A percentile compares a stretch with the other conserved stretches of the same genome.
Evolutionary conservation across 768 basidiomycete species (phyloP).

Genomic region (Boletus sp.): DNA sequence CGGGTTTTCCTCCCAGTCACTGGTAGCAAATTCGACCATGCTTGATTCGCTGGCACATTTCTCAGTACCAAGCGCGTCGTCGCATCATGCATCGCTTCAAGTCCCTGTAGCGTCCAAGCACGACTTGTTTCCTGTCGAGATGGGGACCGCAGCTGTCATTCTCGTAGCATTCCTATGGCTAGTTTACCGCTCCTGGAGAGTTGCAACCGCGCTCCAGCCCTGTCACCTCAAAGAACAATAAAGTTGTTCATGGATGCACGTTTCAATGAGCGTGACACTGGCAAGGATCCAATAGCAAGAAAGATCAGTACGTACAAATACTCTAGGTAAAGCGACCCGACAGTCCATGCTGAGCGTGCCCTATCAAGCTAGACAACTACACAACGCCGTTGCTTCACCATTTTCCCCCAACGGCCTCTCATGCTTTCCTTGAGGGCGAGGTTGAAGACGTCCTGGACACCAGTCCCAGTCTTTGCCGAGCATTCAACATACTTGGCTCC

Average conservation of each 20-base stretch:
- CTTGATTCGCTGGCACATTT: slow-evolving; percentile 20
- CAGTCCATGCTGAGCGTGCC: slow-evolving; percentile 12
- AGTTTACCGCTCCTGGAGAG: slow-evolving; percentile 24
- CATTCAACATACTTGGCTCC: slow-evolving; percentile 94
- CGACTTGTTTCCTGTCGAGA: slow-evolving; percentile 35
- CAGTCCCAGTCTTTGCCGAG: slow-evolving; percentile 86
- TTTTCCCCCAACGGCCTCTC: slow-evolving; percentile 75
- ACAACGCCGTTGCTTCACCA: slow-evolving; percentile 68
- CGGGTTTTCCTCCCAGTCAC: slow-evolving; percentile 16
- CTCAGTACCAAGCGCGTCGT: slow-evolving; percentile 7
- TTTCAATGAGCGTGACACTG: neutral
- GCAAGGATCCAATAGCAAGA: slow-evolving; percentile 22
- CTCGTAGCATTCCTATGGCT: slow-evolving; percentile 36
- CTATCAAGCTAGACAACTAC: slow-evolving; percentile 45
- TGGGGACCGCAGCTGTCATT: slow-evolving; percentile 34
- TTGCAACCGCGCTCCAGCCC: slow-evolving; percentile 20
- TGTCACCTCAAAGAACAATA: slow-evolving; percentile 27
- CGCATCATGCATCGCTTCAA: slow-evolving; percentile 9
- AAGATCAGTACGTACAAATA: slow-evolving; percentile 34
- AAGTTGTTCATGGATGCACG: slow-evolving; percentile 4
- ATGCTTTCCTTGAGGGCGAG: slow-evolving; percentile 88
- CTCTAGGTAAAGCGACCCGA: slow-evolving; percentile 12
- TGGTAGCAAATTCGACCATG: slow-evolving; percentile 22
- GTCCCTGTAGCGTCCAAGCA: slow-evolving; percentile 36
- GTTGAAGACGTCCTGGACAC: slow-evolving; percentile 90